These are phyloP conservation scores for Ustilago nuda DNA, from an alignment of 1,284 basidiomycete species.

Conservation along the genomic window DNA sequence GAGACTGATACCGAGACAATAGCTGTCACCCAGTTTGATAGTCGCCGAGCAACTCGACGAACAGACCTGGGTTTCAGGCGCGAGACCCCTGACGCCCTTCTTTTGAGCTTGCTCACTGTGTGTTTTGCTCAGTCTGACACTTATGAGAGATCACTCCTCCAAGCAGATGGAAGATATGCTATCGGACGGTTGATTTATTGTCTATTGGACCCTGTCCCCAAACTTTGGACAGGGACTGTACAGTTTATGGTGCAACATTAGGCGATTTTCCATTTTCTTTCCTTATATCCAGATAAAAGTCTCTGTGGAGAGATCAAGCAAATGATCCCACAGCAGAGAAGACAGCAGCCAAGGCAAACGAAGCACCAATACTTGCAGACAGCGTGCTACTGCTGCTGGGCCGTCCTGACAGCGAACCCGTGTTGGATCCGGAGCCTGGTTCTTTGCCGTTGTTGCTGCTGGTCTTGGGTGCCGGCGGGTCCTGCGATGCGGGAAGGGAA, in stretches of 20 bases:
- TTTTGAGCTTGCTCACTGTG: too few species aligned
- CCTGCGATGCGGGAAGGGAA: constrained; percentile 37
- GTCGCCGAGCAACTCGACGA: too few species aligned
- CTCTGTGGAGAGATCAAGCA: constrained; percentile 3
- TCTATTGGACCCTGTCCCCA: too few species aligned
- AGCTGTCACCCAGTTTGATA: too few species aligned
- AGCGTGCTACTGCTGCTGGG: constrained; percentile 9
- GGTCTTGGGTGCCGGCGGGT: constrained; percentile 28
- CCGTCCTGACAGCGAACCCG: constrained; percentile 4
- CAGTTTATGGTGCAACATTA: background rate
- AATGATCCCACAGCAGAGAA: constrained; percentile 8
- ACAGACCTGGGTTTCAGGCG: too few species aligned
- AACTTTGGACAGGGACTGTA: too few species aligned
- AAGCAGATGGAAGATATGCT: too few species aligned
- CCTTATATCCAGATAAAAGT: background rate
- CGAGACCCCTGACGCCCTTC: too few species aligned
- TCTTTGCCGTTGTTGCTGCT: constrained; percentile 11
- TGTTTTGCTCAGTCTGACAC: too few species aligned
- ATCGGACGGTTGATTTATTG: too few species aligned
- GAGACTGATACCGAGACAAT: too few species aligned
- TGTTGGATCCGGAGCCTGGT: constrained; percentile 15
- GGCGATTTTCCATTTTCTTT: background rate
- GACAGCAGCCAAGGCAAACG: constrained; percentile 6
- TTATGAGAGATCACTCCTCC: too few species aligned
- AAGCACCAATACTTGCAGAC: background rate